Base-by-base conservation (phyloP, 1,284 basidiomycete species). In the Austropuccinia psidii region DNA sequence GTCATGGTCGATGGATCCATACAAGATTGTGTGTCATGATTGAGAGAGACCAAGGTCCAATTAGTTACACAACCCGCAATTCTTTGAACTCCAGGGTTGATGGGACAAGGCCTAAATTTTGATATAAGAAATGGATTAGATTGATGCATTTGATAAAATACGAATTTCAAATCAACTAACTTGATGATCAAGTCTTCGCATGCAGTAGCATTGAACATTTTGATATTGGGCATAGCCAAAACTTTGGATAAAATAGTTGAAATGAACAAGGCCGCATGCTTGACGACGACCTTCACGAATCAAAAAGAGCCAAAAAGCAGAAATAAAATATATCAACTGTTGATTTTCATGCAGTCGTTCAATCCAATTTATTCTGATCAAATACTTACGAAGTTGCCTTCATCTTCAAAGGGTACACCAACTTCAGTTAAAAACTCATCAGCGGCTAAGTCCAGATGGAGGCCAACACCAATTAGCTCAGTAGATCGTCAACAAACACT, bases 1-100 rank as follows among this genome's bases (percentile, higher is more conserved):
- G 88, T 90, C 81, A 91, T 88, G 43, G 89, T 90, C 81, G 89
- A 88, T 37, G 90, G 90, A 80, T 91, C 90, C 90, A 91, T 91
- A 85, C 89, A 91, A 33, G 85, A 87, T 81, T 91, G 88, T 5
- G 77, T 72, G 15, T 77, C 78, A 52, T 91, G 89, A 81, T 90
- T 90, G 74, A 91, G 85, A 17, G 88, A 86, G 72, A 91, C 89
- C 66, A 90, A 85, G 31, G 89, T 90, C 88, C 88, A 92, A 84
- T 92, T 91, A 69, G 88, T 89, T 5, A 91, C 90, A 33, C 91
- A 89, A 45, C 90, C 90, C n/a, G 88, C 85, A 58, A 91, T 86
- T 65, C 90, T 87, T 79, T 89, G 87, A 66, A 82, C 80, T 24
- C 84, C 85, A 74, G 83, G 81, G 77, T 83, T 64, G 55, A 79